Evolutionary conservation across 306 rosid species (phyloP).

Genomic region (Delonix regia): DNA sequence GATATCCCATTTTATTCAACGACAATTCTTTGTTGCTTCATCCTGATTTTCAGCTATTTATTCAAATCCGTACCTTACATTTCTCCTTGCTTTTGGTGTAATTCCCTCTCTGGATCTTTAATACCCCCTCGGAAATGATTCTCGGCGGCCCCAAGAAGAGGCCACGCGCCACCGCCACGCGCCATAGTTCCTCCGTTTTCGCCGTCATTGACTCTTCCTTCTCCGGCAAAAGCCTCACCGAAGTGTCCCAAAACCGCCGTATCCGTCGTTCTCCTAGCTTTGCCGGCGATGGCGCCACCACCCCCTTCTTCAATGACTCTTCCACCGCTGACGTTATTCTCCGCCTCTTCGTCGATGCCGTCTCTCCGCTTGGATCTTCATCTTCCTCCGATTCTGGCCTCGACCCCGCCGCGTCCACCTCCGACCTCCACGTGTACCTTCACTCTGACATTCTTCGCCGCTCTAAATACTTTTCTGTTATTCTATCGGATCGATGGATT

Average conservation of each 20-base stretch:
- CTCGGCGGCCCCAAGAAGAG: slow-evolving; percentile 43
- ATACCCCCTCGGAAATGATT: slow-evolving; percentile 18
- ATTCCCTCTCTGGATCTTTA: background rate
- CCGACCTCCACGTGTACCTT: slow-evolving; percentile 53
- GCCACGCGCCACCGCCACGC: slow-evolving; percentile 46
- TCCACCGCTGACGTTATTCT: slow-evolving; percentile 60
- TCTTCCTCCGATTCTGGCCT: slow-evolving; percentile 15
- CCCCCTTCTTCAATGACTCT: slow-evolving; percentile 46
- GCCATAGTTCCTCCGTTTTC: slow-evolving; percentile 31
- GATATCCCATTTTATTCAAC: too few species aligned
- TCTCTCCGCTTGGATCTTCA: slow-evolving; percentile 36
- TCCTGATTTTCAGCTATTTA: too few species aligned
- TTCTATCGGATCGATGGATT: slow-evolving; percentile 68
- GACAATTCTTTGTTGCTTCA: too few species aligned
- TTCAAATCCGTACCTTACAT: background rate
- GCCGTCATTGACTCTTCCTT: slow-evolving; percentile 26
- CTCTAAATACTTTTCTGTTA: slow-evolving; percentile 60
- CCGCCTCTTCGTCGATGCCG: slow-evolving; percentile 49
- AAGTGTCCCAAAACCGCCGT: slow-evolving; percentile 18
- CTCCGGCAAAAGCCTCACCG: slow-evolving; percentile 29
- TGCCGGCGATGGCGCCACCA: background rate
- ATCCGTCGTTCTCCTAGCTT: background rate
- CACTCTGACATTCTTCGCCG: slow-evolving; percentile 61
- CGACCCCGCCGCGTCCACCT: slow-evolving; percentile 5
- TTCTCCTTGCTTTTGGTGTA: background rate